phyloP scores from a whole-genome alignment of 2,329 filamentous ascomycete species.

The Ceratocystiopsis minuta region DNA sequence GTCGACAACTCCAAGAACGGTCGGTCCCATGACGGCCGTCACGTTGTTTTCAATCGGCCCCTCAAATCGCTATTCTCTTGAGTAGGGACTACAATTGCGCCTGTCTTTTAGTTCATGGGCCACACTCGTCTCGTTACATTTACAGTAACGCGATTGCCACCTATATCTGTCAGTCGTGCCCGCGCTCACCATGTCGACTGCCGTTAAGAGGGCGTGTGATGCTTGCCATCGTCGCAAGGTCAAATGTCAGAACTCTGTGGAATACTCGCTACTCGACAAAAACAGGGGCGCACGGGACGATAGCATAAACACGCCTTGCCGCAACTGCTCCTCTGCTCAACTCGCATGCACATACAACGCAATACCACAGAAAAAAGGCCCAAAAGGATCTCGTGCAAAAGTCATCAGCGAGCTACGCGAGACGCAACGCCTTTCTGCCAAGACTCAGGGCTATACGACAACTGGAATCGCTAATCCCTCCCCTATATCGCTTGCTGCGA shows the following conservation, averaged over 20 bases:
- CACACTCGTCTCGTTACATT: too few species aligned
- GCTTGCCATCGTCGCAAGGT: slow-evolving; percentile 59
- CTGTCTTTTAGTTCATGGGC: not conserved
- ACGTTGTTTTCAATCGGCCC: too few species aligned
- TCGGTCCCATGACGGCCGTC: too few species aligned
- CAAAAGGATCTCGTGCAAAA: slow-evolving; percentile 56
- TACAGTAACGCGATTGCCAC: too few species aligned
- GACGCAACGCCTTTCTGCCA: slow-evolving; percentile 44
- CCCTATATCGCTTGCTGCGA: slow-evolving; percentile 21
- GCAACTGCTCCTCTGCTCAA: slow-evolving; percentile 49
- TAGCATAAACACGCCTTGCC: slow-evolving; percentile 45
- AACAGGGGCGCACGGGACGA: slow-evolving; percentile 18
- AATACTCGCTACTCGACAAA: too few species aligned
- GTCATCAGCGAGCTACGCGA: slow-evolving; percentile 58
- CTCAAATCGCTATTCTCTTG: too few species aligned
- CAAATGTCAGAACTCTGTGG: slow-evolving; percentile 29
- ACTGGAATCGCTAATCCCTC: too few species aligned
- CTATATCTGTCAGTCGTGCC: not conserved
- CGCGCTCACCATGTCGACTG: slow-evolving; percentile 24
- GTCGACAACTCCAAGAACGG: too few species aligned
- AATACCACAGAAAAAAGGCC: slow-evolving; percentile 59
- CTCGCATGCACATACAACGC: slow-evolving; percentile 58
- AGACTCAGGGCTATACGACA: slow-evolving; percentile 29
- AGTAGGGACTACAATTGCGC: not conserved
- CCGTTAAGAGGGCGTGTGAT: slow-evolving; percentile 48